Evolutionary conservation across 2,329 filamentous ascomycete genomes (phyloP).

Genomic region (Ophiostoma piceae): DNA sequence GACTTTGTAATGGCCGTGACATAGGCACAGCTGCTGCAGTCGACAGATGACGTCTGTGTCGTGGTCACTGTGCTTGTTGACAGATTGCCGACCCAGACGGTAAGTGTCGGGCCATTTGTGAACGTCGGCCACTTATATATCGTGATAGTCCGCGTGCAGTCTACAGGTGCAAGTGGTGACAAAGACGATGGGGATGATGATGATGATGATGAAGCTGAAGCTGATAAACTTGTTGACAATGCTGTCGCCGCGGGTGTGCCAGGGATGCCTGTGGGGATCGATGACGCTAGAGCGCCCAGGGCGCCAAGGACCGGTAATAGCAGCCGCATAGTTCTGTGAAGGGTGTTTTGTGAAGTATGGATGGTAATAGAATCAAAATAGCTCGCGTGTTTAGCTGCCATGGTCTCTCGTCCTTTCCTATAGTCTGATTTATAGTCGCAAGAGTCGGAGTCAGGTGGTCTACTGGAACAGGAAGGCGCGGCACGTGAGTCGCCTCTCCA

Average conservation of each 20-base stretch:
- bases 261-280: neutral
- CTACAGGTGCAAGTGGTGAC: neutral
- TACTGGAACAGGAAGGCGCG: neutral
- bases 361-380: no score
- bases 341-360: no score
- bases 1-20: neutral
- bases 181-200: neutral
- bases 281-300: neutral
- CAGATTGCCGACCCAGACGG: neutral
- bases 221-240: neutral
- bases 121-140: neutral
- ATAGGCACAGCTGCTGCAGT: neutral
- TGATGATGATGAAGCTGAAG: neutral
- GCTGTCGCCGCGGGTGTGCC: neutral
- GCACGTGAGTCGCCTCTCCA: neutral
- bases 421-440: neutral
- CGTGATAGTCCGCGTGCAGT: neutral
- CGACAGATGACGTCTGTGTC: neutral
- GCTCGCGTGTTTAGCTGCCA: no score
- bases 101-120: neutral
- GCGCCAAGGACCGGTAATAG: neutral
- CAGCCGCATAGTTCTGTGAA: neutral
- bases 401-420: neutral
- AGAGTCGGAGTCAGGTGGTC: neutral
- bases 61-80: neutral